A percentile compares a stretch with the other conserved stretches of the same genome.
Conservation (phyloP, 495 filamentous ascomycete species). For the Penicillium tannophilum region DNA sequence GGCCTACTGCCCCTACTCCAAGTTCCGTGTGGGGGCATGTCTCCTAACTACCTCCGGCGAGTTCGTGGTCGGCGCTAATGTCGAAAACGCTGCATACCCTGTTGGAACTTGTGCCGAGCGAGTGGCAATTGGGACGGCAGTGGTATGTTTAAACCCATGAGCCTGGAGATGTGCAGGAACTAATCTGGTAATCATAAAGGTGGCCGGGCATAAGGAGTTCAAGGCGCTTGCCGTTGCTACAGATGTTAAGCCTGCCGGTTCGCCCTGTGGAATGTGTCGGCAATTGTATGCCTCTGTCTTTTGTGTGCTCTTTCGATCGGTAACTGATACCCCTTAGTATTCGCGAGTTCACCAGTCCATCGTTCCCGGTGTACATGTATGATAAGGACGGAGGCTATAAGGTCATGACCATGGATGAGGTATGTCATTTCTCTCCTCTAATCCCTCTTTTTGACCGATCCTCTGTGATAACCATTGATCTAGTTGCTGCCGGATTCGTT, state of each 20-base stretch:
- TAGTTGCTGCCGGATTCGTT: slow-evolving; percentile 74
- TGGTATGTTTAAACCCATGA: slow-evolving; percentile 44
- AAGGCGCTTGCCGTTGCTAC: slow-evolving; percentile 86
- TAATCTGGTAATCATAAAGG: slow-evolving; percentile 19
- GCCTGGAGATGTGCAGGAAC: not conserved
- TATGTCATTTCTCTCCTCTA: slow-evolving; percentile 34
- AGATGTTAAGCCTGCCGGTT: slow-evolving; percentile 71
- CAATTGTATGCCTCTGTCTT: slow-evolving; percentile 36
- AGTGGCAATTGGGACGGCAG: slow-evolving; percentile 79
- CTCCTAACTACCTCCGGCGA: slow-evolving; percentile 66
- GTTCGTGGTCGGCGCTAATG: slow-evolving; percentile 77
- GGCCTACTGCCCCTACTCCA: slow-evolving; percentile 93
- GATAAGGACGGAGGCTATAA: slow-evolving; percentile 69
- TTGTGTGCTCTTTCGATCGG: not conserved
- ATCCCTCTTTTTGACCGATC: not conserved
- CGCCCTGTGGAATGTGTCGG: slow-evolving; percentile 70
- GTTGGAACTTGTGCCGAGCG: slow-evolving; percentile 95
- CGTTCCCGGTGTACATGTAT: slow-evolving; percentile 88
- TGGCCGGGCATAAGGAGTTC: slow-evolving; percentile 67
- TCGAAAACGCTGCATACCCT: slow-evolving; percentile 93
- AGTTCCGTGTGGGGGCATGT: slow-evolving; percentile 87
- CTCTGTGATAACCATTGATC: slow-evolving; percentile 13
- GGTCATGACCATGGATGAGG: slow-evolving; percentile 74
- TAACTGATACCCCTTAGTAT: slow-evolving; percentile 53
- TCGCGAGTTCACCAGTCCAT: slow-evolving; percentile 70